Percentiles rank a stretch among this genome's conserved stretches.
Conservation (phyloP, 208 protist genomes). For the Crithidia thermophila region DNA sequence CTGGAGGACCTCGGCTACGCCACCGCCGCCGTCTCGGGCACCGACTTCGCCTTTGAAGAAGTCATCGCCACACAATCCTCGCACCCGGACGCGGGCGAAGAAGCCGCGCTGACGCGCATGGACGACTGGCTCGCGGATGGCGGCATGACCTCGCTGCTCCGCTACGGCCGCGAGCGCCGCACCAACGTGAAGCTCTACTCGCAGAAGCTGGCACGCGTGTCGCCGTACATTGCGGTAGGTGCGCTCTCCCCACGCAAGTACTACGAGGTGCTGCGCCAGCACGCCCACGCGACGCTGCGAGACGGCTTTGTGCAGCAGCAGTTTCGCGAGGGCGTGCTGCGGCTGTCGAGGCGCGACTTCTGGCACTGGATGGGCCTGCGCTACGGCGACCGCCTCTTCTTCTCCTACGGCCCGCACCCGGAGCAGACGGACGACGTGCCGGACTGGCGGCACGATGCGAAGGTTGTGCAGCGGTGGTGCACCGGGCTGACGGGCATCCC, state of each 20-base stretch:
- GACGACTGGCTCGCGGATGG: constrained; percentile 68
- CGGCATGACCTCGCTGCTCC: constrained; percentile 75
- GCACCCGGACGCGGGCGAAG: constrained; percentile 67
- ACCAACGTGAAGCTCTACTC: constrained; percentile 90
- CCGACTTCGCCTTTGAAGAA: constrained; percentile 62
- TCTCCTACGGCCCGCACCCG: constrained; percentile 80
- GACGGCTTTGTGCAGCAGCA: constrained; percentile 84
- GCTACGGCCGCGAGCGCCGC: constrained; percentile 63
- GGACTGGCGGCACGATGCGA: constrained; percentile 77
- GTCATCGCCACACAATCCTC: constrained; percentile 80
- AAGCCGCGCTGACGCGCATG: constrained; percentile 58
- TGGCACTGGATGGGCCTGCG: constrained; percentile 91
- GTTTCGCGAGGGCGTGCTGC: constrained; percentile 78
- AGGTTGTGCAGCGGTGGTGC: constrained; percentile 88
- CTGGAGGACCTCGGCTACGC: constrained; percentile 79
- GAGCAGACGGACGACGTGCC: constrained; percentile 75
- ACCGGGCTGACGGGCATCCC: constrained; percentile 85
- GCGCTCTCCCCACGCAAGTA: constrained; percentile 74
- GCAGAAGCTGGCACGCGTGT: constrained; percentile 69
- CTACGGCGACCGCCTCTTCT: constrained; percentile 83
- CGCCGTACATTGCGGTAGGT: constrained; percentile 81
- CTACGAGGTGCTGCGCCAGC: constrained; percentile 74
- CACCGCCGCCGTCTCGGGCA: constrained; percentile 16
- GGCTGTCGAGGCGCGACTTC: constrained; percentile 85
- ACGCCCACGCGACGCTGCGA: constrained; percentile 50